phyloP scores from a whole-genome alignment of 495 filamentous ascomycete species.

The Jackrogersella multiformis region DNA sequence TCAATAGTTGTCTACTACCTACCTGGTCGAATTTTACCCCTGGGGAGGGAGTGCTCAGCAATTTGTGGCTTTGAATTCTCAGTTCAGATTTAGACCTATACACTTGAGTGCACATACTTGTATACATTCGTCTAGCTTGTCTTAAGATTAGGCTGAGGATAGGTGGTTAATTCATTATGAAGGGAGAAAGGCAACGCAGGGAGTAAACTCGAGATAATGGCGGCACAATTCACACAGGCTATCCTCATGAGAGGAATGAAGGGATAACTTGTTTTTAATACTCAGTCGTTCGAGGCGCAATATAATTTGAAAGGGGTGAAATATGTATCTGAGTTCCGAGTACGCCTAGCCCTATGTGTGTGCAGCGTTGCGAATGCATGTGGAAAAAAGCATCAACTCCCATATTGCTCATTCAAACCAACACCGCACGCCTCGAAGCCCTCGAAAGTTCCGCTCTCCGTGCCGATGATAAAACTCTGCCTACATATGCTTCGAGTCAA shows the following conservation, averaged over 20 bases:
- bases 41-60: constrained; percentile 11
- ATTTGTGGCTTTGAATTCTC: background rate
- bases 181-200: constrained; percentile 18
- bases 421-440: constrained; percentile 39
- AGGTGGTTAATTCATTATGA: constrained; percentile 3
- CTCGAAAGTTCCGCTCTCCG: constrained; percentile 14
- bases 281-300: constrained; percentile 5
- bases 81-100: background rate
- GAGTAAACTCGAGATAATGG: background rate
- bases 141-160: background rate
- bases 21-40: constrained; percentile 1
- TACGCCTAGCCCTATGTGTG: constrained; percentile 46
- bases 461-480: constrained; percentile 15
- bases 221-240: background rate
- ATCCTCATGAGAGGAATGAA: constrained; percentile 26
- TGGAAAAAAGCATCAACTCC: constrained; percentile 35
- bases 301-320: constrained; percentile 17
- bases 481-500: constrained; percentile 17
- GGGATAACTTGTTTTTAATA: constrained; percentile 16
- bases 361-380: constrained; percentile 32
- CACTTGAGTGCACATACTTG: background rate
- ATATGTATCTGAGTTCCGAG: constrained; percentile 36
- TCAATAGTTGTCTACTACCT: constrained; percentile 7
- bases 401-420: constrained; percentile 43
- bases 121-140: too few relatives aligned